Conservation (phyloP, 371 early-diverging fungal genomes). For the Apophysomyces elegans region DNA sequence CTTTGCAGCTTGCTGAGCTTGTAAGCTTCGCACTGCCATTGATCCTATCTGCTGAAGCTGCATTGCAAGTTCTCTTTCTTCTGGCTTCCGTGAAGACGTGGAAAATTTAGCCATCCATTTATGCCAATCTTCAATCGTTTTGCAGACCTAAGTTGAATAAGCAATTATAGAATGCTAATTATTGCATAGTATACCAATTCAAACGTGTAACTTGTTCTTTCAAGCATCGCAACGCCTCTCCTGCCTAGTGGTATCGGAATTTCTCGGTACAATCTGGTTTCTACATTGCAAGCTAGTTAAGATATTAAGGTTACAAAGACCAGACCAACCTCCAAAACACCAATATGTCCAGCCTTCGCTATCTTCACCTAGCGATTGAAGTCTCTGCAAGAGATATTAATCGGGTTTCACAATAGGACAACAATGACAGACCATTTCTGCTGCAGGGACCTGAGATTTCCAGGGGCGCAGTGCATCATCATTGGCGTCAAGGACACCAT, state of each 20-base stretch:
- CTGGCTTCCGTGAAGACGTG: not conserved
- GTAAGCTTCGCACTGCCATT: not conserved
- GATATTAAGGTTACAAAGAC: too few relatives aligned
- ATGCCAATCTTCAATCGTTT: slow-evolving; percentile 7
- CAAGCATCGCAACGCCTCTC: not conserved
- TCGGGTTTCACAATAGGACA: not conserved
- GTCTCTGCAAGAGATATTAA: not conserved
- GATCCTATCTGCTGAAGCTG: slow-evolving; percentile 4
- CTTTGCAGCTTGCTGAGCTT: not conserved
- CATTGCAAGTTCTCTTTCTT: slow-evolving; percentile 4
- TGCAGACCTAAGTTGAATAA: not conserved
- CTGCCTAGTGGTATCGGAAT: slow-evolving; percentile 1
- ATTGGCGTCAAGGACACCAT: not conserved
- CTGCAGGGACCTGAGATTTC: not conserved
- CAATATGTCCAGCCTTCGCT: slow-evolving; percentile 16
- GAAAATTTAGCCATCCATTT: slow-evolving; percentile 10
- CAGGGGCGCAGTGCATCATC: not conserved
- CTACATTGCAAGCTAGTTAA: not conserved
- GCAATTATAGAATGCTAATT: not conserved
- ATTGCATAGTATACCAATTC: slow-evolving; percentile 9
- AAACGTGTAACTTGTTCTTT: slow-evolving; percentile 14
- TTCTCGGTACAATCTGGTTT: slow-evolving; percentile 11
- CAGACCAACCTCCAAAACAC: slow-evolving; percentile 9
- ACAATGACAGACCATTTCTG: not conserved
- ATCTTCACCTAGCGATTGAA: slow-evolving; percentile 11